Evolutionary conservation across 2,329 filamentous ascomycete genomes (phyloP).

Genomic region (Diplodia seriata): DNA sequence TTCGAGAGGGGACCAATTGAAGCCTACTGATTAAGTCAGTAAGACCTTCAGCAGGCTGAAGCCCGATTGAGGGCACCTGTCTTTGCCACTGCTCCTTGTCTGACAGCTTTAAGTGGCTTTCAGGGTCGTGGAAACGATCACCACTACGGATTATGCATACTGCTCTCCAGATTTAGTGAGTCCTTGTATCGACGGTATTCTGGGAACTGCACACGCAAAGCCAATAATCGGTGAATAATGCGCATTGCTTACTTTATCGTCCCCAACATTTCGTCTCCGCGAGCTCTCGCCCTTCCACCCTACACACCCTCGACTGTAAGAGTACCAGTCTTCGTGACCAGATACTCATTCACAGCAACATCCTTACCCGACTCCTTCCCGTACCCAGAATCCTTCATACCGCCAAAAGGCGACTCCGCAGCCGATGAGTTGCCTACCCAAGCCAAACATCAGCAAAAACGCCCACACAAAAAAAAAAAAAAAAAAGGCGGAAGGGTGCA

Average conservation of each 20-base stretch:
- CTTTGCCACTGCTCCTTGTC: no score
- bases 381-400: slow-evolving; percentile 72
- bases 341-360: slow-evolving; percentile 67
- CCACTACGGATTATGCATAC: background rate
- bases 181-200: background rate
- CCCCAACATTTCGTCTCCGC: background rate
- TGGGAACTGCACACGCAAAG: background rate
- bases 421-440: slow-evolving; percentile 65
- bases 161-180: background rate
- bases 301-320: slow-evolving; percentile 61
- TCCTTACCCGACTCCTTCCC: slow-evolving; percentile 73
- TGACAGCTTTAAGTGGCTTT: no score
- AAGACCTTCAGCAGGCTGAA: no score
- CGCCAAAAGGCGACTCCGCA: slow-evolving; percentile 71
- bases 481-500: background rate
- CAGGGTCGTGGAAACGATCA: no score
- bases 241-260: background rate
- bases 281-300: background rate
- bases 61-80: no score
- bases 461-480: background rate
- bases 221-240: background rate
- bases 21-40: no score
- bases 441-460: background rate
- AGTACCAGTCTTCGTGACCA: slow-evolving; percentile 70
- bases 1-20: no score